Conservation (phyloP, 2,329 filamentous ascomycete species). For the Byssochlamys sp. region DNA sequence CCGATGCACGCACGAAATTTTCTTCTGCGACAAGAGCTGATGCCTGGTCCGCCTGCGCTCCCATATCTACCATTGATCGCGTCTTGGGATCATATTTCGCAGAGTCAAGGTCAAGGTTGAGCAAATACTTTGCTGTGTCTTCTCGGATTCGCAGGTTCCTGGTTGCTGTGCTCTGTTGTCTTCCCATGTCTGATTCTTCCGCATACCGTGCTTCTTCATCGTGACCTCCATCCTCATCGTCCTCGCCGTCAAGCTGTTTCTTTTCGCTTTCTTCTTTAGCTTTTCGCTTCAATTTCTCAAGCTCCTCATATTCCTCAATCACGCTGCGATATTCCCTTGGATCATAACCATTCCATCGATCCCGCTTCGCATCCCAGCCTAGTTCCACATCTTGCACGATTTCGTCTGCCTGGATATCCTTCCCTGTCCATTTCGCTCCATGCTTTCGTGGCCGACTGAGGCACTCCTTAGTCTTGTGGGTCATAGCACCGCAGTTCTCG, state of each 20-base stretch:
- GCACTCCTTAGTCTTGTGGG: conserved; percentile 90
- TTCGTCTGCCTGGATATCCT: conserved; percentile 88
- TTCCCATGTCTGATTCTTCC: conserved; percentile 92
- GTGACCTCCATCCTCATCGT: conserved; percentile 39
- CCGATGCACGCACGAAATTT: conserved; percentile 77
- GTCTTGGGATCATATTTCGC: conserved; percentile 98
- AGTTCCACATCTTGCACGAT: conserved; percentile 73
- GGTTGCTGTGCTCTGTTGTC: conserved; percentile 82
- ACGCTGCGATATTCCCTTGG: conserved; percentile 73
- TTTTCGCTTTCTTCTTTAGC: conserved; percentile 42
- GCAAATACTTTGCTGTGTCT: conserved; percentile 91
- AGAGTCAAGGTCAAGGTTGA: conserved; percentile 90
- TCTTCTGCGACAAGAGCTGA: conserved; percentile 82
- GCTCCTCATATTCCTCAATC: conserved; percentile 78
- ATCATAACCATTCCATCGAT: conserved; percentile 98
- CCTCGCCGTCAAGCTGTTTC: conserved; percentile 45
- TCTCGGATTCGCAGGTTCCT: conserved; percentile 84
- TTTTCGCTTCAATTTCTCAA: conserved; percentile 62
- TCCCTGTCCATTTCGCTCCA: conserved; percentile 84
- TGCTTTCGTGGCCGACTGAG: conserved; percentile 77
- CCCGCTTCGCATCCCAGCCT: conserved; percentile 93
- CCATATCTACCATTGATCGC: conserved; percentile 75
- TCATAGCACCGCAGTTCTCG: conserved; percentile 96
- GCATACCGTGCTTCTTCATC: conserved; percentile 59
- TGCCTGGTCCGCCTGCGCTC: conserved; percentile 68